These are phyloP conservation scores for Chrysopogon serrulatus DNA, from an alignment of 176 grass and related monocot genomes.

Conservation along the genomic window DNA sequence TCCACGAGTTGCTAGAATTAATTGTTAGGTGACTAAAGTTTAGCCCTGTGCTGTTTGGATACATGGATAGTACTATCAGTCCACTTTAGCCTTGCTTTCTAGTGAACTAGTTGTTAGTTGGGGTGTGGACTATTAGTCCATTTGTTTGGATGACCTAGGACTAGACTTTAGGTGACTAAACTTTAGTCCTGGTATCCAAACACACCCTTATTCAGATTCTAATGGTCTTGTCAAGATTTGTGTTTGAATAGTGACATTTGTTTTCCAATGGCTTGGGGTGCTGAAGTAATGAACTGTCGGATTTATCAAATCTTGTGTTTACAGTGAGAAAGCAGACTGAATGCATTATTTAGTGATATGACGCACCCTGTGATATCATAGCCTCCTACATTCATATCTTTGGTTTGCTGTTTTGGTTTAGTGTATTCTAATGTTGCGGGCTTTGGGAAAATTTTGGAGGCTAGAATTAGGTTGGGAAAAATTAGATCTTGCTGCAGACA, in stretches of 20 bases:
- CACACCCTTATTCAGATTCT: not conserved
- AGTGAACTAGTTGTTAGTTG: not conserved
- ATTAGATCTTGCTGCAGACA: not conserved
- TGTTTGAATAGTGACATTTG: not conserved
- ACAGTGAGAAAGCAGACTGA: not conserved
- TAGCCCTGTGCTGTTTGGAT: not conserved
- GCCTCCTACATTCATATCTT: not conserved
- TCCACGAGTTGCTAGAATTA: not conserved
- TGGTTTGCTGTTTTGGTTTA: not conserved
- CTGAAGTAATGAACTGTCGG: not conserved
- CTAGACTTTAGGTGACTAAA: not conserved
- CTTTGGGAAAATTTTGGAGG: not conserved
- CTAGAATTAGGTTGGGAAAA: not conserved
- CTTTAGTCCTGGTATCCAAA: not conserved
- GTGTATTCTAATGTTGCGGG: not conserved
- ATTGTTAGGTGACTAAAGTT: not conserved
- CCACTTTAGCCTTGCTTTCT: not conserved
- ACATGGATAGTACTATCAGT: not conserved
- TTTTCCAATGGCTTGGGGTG: not conserved
- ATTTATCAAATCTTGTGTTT: not conserved
- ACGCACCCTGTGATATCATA: not conserved
- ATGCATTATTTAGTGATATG: conserved; percentile 8
- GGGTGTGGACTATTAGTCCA: not conserved
- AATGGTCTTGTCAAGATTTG: not conserved
- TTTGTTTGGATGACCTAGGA: not conserved